Evolutionary conservation across 1,284 basidiomycete genomes (phyloP), one percentile per base, ranked within the genome.

Genomic region (Malassezia dermatis): DNA sequence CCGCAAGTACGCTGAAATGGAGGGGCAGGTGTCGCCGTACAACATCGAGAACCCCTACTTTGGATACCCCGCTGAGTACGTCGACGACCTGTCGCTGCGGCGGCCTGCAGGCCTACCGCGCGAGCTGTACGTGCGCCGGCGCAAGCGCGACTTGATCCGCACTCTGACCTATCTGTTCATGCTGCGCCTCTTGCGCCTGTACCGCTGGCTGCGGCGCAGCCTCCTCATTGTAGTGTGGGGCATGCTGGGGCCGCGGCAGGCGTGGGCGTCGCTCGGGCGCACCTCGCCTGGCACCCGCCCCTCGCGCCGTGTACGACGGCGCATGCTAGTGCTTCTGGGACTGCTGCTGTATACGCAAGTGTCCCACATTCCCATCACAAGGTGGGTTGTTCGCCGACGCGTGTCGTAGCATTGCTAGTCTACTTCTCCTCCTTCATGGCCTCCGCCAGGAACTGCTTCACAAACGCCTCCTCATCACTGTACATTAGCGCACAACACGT

Each of bases 11-110:
- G 48, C 49, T 8, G 54, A 52, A 2, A 58, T 65, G 41, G 66
- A 67, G 41, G 68, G 67, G 12, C 57, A 61, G 17, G 69, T 72
- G 19, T 67, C 66, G 17, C 76, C 76, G 5, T 76, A 75, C 69
- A 75, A 76, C 56, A 56, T 64, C 43, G 65, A 81, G 47, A 89
- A 88, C 63, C 87, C 87, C 0, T 88, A 84, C 76, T 89, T 83
- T 64, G 87, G 87, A n/a, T 89, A 89, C 72, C 86, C 88, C 0
- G 55, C 55, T 8, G 75, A 78, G 44, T 67, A 62, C 58, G 56
- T 59, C 19, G 56, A 54, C n/a, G 4, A 60, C 47, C 1, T 39
- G 37, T 19, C 37, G 10, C 37, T 39, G 8, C 37, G 37, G n/a
- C 37, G 26, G 8, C 42, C 19, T 4, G 21, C 37, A 2, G 53